Conservation (phyloP, 225 moss, liverwort and hornwort genomes). For the Takakia lepidozioides region DNA sequence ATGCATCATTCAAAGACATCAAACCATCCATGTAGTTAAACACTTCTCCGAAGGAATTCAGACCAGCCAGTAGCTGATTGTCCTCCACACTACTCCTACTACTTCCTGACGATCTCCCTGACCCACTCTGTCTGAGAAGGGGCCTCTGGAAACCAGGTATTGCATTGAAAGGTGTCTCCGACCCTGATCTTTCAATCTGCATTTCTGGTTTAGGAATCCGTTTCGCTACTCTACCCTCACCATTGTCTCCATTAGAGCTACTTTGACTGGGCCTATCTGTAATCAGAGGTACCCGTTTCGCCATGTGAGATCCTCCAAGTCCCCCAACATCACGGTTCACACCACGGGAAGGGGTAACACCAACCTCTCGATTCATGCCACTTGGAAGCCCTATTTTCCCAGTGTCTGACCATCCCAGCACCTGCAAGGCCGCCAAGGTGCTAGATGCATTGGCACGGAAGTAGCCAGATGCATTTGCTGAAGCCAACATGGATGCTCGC, state of each 20-base stretch:
- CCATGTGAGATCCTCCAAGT: slow-evolving; percentile 27
- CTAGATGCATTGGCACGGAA: slow-evolving; percentile 31
- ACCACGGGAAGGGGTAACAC: slow-evolving; percentile 16
- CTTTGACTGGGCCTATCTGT: slow-evolving; percentile 30
- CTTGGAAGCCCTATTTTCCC: slow-evolving; percentile 28
- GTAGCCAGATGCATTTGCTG: slow-evolving; percentile 25
- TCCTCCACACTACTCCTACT: slow-evolving; percentile 68
- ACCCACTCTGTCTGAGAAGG: slow-evolving; percentile 67
- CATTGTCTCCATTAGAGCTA: slow-evolving; percentile 40
- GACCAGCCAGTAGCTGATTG: slow-evolving; percentile 34
- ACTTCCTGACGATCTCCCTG: slow-evolving; percentile 62
- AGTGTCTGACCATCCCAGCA: slow-evolving; percentile 21
- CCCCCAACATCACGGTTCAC: slow-evolving; percentile 33
- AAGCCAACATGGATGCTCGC: slow-evolving; percentile 1
- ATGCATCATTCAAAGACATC: slow-evolving; percentile 82
- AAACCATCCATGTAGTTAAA: slow-evolving; percentile 72
- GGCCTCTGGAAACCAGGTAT: slow-evolving; percentile 96
- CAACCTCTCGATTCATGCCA: slow-evolving; percentile 38
- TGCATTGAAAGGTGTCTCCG: slow-evolving; percentile 30
- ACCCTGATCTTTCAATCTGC: slow-evolving; percentile 27
- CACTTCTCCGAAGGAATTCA: slow-evolving; percentile 62
- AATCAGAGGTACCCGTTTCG: slow-evolving; percentile 39
- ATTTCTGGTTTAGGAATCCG: slow-evolving; percentile 55
- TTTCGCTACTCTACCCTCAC: slow-evolving; percentile 67
- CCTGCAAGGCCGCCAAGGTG: slow-evolving; percentile 25